phyloP scores from a whole-genome alignment of 2,329 filamentous ascomycete genomes.

The Exserohilum turcica region DNA sequence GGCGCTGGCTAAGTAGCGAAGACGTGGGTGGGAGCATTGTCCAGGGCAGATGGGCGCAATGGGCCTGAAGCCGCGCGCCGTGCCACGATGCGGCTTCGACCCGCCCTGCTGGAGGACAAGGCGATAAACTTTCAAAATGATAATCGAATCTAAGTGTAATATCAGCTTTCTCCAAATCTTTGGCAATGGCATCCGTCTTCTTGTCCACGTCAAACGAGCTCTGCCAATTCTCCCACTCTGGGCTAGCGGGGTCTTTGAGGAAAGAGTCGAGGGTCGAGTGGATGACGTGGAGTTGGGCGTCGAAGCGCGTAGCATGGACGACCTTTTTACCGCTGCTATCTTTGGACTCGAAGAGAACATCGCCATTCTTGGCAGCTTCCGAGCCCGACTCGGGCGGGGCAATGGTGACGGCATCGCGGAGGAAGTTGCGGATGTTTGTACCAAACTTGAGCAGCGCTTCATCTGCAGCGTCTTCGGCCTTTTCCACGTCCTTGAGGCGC shows the following conservation, averaged over 20 bases:
- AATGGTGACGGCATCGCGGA: slow-evolving; percentile 88
- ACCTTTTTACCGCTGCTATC: slow-evolving; percentile 88
- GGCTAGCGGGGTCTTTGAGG: slow-evolving; percentile 75
- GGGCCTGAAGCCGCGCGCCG: background rate
- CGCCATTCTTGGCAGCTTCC: slow-evolving; percentile 51
- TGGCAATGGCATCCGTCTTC: slow-evolving; percentile 77
- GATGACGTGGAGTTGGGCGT: slow-evolving; percentile 94
- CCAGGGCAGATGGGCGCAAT: background rate
- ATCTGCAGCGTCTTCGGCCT: slow-evolving; percentile 93
- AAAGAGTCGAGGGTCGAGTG: slow-evolving; percentile 83
- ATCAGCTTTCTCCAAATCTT: slow-evolving; percentile 70
- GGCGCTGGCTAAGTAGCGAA: background rate
- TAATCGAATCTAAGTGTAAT: background rate
- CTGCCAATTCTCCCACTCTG: slow-evolving; percentile 76
- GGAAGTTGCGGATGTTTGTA: slow-evolving; percentile 83
- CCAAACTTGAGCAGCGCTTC: slow-evolving; percentile 93
- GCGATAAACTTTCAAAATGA: background rate
- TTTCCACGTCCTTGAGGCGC: slow-evolving; percentile 84
- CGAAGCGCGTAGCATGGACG: slow-evolving; percentile 91
- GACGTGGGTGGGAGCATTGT: background rate
- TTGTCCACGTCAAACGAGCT: slow-evolving; percentile 77
- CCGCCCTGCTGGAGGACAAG: background rate
- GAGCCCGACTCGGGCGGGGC: slow-evolving; percentile 67
- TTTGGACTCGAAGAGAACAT: slow-evolving; percentile 90
- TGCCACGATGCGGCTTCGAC: background rate